Conservation (phyloP, 176 grass and related monocot species). For the Chloris gayana region DNA sequence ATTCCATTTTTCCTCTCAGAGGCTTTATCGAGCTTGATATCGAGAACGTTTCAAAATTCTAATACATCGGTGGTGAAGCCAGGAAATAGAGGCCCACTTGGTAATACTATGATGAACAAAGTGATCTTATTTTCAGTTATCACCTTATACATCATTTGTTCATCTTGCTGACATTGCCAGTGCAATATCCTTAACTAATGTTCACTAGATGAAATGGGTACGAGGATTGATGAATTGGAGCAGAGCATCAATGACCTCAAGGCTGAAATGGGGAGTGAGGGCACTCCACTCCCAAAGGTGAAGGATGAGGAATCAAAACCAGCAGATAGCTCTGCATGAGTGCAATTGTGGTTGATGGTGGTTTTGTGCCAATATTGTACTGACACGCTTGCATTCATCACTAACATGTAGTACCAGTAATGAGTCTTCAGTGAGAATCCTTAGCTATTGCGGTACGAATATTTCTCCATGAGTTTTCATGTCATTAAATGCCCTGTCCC, state of each 20-base stretch:
- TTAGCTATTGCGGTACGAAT: not conserved
- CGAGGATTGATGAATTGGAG: slow-evolving; percentile 77
- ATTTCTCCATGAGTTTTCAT: not conserved
- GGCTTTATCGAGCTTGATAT: not conserved
- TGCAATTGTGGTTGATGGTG: not conserved
- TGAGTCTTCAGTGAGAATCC: slow-evolving; percentile 7
- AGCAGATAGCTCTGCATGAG: slow-evolving; percentile 41
- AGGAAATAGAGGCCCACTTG: not conserved
- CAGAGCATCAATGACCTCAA: slow-evolving; percentile 75
- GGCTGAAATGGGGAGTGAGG: slow-evolving; percentile 60
- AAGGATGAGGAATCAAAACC: slow-evolving; percentile 60
- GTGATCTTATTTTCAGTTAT: not conserved
- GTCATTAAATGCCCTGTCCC: not conserved
- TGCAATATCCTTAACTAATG: slow-evolving; percentile 51
- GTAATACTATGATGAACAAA: not conserved
- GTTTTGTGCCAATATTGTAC: not conserved
- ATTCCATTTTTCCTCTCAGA: not conserved
- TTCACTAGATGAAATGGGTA: slow-evolving; percentile 85
- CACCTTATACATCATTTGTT: not conserved
- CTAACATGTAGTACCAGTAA: slow-evolving; percentile 22
- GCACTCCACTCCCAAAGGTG: slow-evolving; percentile 36
- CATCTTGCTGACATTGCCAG: not conserved
- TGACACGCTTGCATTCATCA: not conserved
- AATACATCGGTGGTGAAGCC: not conserved
- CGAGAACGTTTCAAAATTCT: not conserved